phyloP scores from a whole-genome alignment of 768 basidiomycete genomes.

The Clathrus columnatus region DNA sequence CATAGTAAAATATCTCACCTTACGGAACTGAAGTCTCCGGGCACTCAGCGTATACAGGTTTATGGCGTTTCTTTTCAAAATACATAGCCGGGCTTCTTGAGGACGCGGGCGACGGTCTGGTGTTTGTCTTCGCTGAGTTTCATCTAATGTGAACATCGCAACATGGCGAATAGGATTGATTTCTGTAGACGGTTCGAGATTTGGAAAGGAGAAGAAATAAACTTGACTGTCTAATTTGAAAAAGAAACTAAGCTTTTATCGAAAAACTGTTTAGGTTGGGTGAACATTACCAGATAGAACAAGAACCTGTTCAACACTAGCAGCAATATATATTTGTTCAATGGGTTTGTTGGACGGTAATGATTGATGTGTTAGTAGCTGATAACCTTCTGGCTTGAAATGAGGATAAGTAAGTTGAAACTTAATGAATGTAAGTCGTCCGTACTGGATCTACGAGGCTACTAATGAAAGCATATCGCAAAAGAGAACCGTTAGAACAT shows the following conservation, averaged over 20 bases:
- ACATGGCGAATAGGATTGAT: constrained; percentile 80
- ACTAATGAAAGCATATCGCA: constrained; percentile 67
- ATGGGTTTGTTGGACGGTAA: constrained; percentile 63
- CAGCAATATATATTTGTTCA: constrained; percentile 73
- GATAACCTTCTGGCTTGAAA: constrained; percentile 45
- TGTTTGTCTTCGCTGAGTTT: constrained; percentile 28
- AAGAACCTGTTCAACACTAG: constrained; percentile 64
- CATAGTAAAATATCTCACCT: constrained; percentile 31
- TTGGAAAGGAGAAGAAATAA: constrained; percentile 73
- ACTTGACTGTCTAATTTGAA: constrained; percentile 48
- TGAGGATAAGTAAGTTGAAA: constrained; percentile 18
- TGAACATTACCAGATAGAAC: constrained; percentile 58
- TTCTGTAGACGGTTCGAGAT: constrained; percentile 52
- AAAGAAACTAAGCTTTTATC: not conserved
- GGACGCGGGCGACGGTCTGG: constrained; percentile 48
- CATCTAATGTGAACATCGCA: constrained; percentile 73
- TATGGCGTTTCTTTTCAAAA: constrained; percentile 60
- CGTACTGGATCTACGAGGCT: constrained; percentile 43
- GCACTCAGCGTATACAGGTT: constrained; percentile 60
- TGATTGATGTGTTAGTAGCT: constrained; percentile 57
- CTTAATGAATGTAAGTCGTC: constrained; percentile 11
- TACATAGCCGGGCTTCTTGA: constrained; percentile 55
- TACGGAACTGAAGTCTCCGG: constrained; percentile 43
- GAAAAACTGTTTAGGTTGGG: constrained; percentile 4
- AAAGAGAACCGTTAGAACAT: constrained; percentile 73